phyloP scores from a whole-genome alignment of 345 rosid species.

The Brassica juncea region DNA sequence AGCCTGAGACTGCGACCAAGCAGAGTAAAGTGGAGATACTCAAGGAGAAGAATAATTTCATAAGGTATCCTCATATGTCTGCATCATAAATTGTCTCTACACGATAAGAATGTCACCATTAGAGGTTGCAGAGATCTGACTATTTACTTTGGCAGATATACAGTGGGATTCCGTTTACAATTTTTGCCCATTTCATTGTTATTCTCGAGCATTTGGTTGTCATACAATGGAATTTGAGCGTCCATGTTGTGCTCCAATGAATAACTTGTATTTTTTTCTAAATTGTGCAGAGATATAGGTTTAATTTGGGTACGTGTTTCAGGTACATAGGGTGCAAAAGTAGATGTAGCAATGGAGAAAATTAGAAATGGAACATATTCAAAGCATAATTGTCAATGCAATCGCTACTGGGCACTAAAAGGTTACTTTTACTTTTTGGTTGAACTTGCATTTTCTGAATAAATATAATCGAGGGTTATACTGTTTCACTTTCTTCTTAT shows the following conservation, averaged over 20 bases:
- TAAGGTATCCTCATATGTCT: background rate
- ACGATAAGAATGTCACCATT: background rate
- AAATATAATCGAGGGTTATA: background rate
- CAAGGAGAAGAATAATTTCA: background rate
- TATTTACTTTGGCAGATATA: background rate
- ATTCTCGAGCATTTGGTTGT: background rate
- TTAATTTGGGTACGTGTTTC: background rate
- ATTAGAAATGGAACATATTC: background rate
- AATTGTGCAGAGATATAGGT: background rate
- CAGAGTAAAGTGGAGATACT: background rate
- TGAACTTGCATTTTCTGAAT: background rate
- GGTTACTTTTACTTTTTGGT: background rate
- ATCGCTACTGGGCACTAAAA: background rate
- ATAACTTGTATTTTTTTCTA: background rate
- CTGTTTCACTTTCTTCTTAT: background rate
- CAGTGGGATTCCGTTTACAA: background rate
- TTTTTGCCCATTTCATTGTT: background rate
- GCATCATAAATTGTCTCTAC: background rate
- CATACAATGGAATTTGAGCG: background rate
- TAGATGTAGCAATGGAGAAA: background rate
- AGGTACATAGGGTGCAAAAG: background rate
- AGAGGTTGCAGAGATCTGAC: background rate
- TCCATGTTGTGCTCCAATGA: background rate
- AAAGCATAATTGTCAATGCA: background rate
- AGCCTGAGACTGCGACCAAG: background rate